Percentiles rank a stretch among this genome's conserved stretches.
Evolutionary conservation across 1,284 basidiomycete genomes (phyloP).

Genomic region (Trichosporon inkin): DNA sequence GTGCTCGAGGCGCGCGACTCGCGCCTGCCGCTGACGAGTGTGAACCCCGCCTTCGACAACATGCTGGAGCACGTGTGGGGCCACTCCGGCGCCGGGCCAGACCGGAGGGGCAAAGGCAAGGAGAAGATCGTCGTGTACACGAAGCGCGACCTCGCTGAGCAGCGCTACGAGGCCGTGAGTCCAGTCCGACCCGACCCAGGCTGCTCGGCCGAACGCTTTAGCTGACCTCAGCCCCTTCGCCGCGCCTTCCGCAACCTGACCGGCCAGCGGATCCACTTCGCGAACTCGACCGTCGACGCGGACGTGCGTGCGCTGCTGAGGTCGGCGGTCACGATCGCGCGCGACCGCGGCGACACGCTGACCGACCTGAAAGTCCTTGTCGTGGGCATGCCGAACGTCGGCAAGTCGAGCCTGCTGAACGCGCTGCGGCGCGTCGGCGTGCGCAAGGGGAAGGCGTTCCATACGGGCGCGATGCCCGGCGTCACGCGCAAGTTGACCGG

Average conservation of each 20-base stretch:
- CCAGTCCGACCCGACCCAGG: not conserved
- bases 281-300: conserved; percentile 52
- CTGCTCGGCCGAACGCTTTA: no score
- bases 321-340: conserved; percentile 41
- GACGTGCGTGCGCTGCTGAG: conserved; percentile 53
- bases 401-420: conserved; percentile 92
- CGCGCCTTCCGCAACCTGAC: conserved; percentile 51
- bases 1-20: conserved; percentile 93
- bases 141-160: conserved; percentile 85
- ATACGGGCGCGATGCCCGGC: conserved; percentile 83
- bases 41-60: conserved; percentile 83
- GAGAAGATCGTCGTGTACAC: conserved; percentile 88
- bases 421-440: conserved; percentile 84
- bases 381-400: conserved; percentile 97
- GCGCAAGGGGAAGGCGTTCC: conserved; percentile 77
- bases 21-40: conserved; percentile 84
- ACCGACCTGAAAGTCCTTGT: conserved; percentile 79
- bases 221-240: conserved; percentile 47
- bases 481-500: conserved; percentile 79
- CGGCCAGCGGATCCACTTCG: conserved; percentile 54
- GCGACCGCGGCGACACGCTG: conserved; percentile 15
- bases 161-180: conserved; percentile 74
- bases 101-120: conserved; percentile 41
- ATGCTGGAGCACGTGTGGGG: conserved; percentile 44
- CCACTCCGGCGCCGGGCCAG: conserved; percentile 34